Percentiles rank a stretch among this genome's conserved stretches.
phyloP scores from a whole-genome alignment of 1,284 basidiomycete species.

The Schizophyllum commune region DNA sequence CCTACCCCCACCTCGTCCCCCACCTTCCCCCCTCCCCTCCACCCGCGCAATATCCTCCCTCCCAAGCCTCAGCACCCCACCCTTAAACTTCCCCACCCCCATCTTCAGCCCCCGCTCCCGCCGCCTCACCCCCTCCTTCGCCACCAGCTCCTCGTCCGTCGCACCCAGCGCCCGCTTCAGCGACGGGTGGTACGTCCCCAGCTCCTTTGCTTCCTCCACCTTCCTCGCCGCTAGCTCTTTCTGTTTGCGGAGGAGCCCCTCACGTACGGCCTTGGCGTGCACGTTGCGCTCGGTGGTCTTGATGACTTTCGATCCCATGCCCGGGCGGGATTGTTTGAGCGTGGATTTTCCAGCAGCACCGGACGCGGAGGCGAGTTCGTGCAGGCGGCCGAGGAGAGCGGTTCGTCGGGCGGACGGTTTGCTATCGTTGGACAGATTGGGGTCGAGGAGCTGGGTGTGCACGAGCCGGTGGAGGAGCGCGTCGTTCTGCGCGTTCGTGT shows the following conservation, averaged over 20 bases:
- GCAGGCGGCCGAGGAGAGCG: slow-evolving; percentile 64
- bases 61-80: slow-evolving; percentile 58
- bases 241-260: slow-evolving; percentile 57
- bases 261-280: slow-evolving; percentile 61
- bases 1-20: not conserved
- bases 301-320: slow-evolving; percentile 59
- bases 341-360: not conserved
- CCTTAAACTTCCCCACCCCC: slow-evolving; percentile 56
- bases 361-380: slow-evolving; percentile 57
- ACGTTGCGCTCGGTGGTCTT: slow-evolving; percentile 55
- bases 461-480: slow-evolving; percentile 66
- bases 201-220: slow-evolving; percentile 69
- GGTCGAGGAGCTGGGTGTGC: slow-evolving; percentile 70
- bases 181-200: slow-evolving; percentile 74
- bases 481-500: slow-evolving; percentile 69
- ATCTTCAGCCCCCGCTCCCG: not conserved
- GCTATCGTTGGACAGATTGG: slow-evolving; percentile 49
- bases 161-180: slow-evolving; percentile 60
- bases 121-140: slow-evolving; percentile 26
- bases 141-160: slow-evolving; percentile 22
- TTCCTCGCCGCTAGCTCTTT: slow-evolving; percentile 42
- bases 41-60: slow-evolving; percentile 46
- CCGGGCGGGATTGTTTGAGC: slow-evolving; percentile 34
- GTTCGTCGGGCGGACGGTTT: slow-evolving; percentile 55
- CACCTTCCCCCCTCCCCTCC: slow-evolving; percentile 8